Evolutionary conservation across 768 basidiomycete species (phyloP).

Genomic region (Tubosaeta brunneosetosa): DNA sequence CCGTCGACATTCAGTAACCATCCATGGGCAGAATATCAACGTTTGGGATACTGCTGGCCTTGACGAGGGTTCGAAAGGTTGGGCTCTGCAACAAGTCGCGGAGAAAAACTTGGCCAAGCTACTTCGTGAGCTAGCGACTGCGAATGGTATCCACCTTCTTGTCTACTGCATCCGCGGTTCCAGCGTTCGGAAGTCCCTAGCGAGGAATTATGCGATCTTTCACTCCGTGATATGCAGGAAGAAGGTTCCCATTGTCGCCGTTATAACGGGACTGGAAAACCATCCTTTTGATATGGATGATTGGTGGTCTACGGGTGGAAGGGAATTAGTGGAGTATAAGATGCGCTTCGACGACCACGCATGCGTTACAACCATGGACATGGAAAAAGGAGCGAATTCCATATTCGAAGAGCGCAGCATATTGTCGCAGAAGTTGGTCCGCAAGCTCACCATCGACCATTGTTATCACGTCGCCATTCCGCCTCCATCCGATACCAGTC

Average conservation of each 20-base stretch:
- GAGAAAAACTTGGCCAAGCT: conserved; percentile 25
- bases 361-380: conserved; percentile 37
- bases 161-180: conserved; percentile 33
- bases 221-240: conserved; percentile 28
- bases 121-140: conserved; percentile 26
- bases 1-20: conserved; percentile 16
- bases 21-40: conserved; percentile 14
- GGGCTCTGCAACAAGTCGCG: conserved; percentile 23
- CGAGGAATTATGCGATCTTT: conserved; percentile 30
- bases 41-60: conserved; percentile 35
- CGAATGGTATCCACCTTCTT: conserved; percentile 29
- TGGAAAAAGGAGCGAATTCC: conserved; percentile 8
- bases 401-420: conserved; percentile 16
- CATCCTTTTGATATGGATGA: conserved; percentile 29
- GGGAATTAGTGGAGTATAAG: conserved; percentile 25
- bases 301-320: conserved; percentile 38
- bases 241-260: conserved; percentile 28
- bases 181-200: conserved; percentile 21
- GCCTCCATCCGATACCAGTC: conserved; percentile 15
- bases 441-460: conserved; percentile 17
- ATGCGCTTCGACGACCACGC: conserved; percentile 40
- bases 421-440: conserved; percentile 21
- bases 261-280: conserved; percentile 34
- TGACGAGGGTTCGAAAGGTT: conserved; percentile 25
- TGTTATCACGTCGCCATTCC: conserved; percentile 15